phyloP scores from a whole-genome alignment of 148 eudicot genomes.

The Camellia lanceoleosa region DNA sequence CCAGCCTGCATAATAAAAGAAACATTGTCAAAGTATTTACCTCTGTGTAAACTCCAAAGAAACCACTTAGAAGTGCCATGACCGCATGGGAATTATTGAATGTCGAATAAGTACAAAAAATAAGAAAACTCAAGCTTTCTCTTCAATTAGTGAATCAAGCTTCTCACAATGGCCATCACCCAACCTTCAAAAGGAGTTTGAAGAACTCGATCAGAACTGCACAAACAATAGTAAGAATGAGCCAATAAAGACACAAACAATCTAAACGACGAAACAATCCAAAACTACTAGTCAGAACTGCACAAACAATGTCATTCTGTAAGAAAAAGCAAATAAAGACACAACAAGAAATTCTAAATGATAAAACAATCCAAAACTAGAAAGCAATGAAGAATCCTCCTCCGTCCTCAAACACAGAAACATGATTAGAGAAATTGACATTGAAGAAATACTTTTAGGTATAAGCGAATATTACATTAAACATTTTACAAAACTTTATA shows the following conservation, averaged over 20 bases:
- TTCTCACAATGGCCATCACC: conserved; percentile 92
- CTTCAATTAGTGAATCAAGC: neutral
- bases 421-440: neutral
- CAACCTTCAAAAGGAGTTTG: conserved; percentile 89
- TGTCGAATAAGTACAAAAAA: neutral
- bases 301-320: conserved; percentile 17
- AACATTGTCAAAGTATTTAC: conserved; percentile 32
- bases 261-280: neutral
- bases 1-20: conserved; percentile 15
- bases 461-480: neutral
- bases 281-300: conserved; percentile 57
- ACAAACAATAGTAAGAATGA: conserved; percentile 18
- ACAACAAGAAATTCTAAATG: neutral
- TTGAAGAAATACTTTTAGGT: neutral
- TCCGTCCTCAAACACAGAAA: neutral
- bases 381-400: neutral
- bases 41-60: conserved; percentile 98
- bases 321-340: conserved; percentile 12
- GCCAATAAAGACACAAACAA: conserved; percentile 3
- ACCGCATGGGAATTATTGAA: conserved; percentile 36
- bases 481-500: conserved; percentile 1
- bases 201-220: conserved; percentile 93
- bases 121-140: conserved; percentile 5
- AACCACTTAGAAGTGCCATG: conserved; percentile 98
- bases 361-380: neutral